Percentiles rank a stretch among this genome's conserved stretches.
Conservation (phyloP, 2,329 filamentous ascomycete genomes). For the Sarocladium oryzae region DNA sequence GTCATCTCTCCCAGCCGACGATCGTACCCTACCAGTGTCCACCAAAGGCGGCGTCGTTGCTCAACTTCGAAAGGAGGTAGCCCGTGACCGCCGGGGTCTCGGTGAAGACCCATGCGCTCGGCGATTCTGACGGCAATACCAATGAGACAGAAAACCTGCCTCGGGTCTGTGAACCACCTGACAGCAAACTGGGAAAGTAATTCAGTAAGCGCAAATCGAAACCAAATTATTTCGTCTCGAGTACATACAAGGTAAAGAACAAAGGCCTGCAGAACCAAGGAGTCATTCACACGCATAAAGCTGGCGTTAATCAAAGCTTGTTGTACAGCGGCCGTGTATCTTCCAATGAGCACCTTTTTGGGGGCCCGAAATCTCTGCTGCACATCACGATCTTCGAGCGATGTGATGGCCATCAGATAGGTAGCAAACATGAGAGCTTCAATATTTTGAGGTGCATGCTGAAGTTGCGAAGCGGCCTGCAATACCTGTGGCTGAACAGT, state of each 20-base stretch:
- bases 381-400: conserved; percentile 51
- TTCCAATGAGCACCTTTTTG: conserved; percentile 42
- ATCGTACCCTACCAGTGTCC: conserved; percentile 64
- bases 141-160: conserved; percentile 42
- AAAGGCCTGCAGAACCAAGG: conserved; percentile 61
- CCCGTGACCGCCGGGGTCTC: conserved; percentile 48
- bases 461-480: conserved; percentile 50
- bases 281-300: conserved; percentile 59
- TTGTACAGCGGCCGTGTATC: conserved; percentile 52
- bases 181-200: conserved; percentile 31
- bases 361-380: conserved; percentile 45
- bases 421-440: conserved; percentile 65
- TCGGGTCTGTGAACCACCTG: conserved; percentile 52
- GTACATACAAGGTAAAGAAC: conserved; percentile 56
- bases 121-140: conserved; percentile 62
- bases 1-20: conserved; percentile 62
- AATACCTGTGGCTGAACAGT: conserved; percentile 60
- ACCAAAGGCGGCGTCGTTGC: conserved; percentile 67
- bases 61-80: conserved; percentile 57
- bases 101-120: conserved; percentile 62
- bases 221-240: not conserved
- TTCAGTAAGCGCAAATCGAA: conserved; percentile 3
- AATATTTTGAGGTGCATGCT: conserved; percentile 47
- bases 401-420: conserved; percentile 53
- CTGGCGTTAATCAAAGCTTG: conserved; percentile 60